Conservation (phyloP, 225 moss, liverwort and hornwort species). For the Bryoerythrophyllum caledonicum region DNA sequence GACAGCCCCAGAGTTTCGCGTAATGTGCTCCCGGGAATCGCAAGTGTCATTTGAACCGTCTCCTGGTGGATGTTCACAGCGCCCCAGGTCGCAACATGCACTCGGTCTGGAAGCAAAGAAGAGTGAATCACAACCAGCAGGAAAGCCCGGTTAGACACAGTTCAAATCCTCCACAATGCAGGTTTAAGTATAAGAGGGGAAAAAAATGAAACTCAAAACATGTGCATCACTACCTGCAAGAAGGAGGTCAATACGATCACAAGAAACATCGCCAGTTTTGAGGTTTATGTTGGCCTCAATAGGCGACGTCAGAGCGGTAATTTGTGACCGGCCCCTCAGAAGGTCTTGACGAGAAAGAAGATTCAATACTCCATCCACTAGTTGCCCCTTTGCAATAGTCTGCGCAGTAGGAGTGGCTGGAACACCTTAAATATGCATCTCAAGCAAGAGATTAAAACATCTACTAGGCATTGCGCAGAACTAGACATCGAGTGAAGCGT, state of each 20-base stretch:
- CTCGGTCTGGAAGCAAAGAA: constrained; percentile 49
- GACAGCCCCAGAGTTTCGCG: constrained; percentile 69
- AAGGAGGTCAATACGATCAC: constrained; percentile 88
- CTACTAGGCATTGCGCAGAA: not conserved
- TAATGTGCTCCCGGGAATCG: constrained; percentile 79
- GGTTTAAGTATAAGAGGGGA: not conserved
- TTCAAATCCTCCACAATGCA: not conserved
- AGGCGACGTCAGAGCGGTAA: constrained; percentile 84
- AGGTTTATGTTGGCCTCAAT: constrained; percentile 81
- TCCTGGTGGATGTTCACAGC: constrained; percentile 58
- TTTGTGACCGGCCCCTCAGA: constrained; percentile 60
- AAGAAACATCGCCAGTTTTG: constrained; percentile 65
- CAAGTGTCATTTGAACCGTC: constrained; percentile 80
- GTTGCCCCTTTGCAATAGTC: constrained; percentile 84
- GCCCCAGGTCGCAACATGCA: constrained; percentile 95
- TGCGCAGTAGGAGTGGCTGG: constrained; percentile 28
- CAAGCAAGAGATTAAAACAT: not conserved
- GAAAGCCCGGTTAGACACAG: not conserved
- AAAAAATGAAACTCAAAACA: not conserved
- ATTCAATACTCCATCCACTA: constrained; percentile 77
- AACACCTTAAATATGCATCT: constrained; percentile 3
- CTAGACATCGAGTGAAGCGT: not conserved
- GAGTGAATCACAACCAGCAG: not conserved
- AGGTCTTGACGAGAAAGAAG: constrained; percentile 83
- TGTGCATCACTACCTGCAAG: constrained; percentile 66